Evolutionary conservation across 257 asterid genomes (phyloP), one percentile per base, ranked within the genome.

Genomic region (Nyctanthes arbortristis): DNA sequence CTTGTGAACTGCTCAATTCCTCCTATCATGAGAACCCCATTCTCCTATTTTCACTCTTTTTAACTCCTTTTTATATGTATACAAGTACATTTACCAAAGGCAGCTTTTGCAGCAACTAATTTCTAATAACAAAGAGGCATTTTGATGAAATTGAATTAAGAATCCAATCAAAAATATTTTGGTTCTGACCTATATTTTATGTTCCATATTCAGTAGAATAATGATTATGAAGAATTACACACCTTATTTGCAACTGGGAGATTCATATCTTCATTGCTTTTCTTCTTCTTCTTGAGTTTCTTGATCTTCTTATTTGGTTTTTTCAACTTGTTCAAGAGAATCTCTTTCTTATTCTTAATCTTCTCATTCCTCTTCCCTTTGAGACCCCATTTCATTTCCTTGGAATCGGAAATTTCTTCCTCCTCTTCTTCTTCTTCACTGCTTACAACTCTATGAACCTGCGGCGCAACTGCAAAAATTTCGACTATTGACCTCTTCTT

Each of bases 401-500:
- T 73, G 31, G 69, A 20, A 72, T 58, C 40, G 34, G 61, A 55
- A 79, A 31, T 16, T n/a, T 32, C 65, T 34, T 66, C 32, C 1
- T 24, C 71, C 1, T 67, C 79, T 0, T 69, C 77, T 0, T 73
- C 80, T 24, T 75, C 75, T 18, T 73, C 83, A 9, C 24, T 79
- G 0, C 59, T 72, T 22, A 64, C 65, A 10, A 66, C 78, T 30
- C 82, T 78, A 56, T 80, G 82, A 32, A 87, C 84, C 57, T 75
- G 89, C 1, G 92, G 91, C 52, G 91, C 87, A 57, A 77, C 92
- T 3, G 95, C 84, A 3, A 89, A 87, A 6, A 89, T 79, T 73
- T 89, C 96, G 63, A 79, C 82, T 31, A 89, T 85, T 0, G 95
- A 89, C 85, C 96, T 84, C 76, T 86, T 84, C 77, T 89, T 89